Base-by-base conservation (phyloP, 257 asterid species). In the Solanum virginianum region DNA sequence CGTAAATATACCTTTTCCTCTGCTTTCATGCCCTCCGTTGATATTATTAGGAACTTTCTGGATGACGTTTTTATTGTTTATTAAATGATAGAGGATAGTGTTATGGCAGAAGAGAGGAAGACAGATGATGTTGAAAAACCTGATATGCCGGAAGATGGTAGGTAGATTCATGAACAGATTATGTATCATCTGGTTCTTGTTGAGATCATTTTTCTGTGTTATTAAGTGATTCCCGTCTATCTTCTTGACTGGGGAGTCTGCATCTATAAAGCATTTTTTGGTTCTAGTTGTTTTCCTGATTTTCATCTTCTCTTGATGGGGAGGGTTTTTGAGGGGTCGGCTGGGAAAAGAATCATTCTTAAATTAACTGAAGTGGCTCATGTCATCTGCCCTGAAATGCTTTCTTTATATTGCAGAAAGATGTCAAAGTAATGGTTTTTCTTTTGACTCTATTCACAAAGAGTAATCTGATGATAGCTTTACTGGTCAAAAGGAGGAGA, bases 141-240 rank as follows among this genome's bases (percentile, higher is more conserved):
- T n/a, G 90, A 89, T 45, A 82, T 80, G 59, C 45, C 41, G 17
- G 91, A 90, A 41, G 89, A 85, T 89, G 92, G 92, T 92, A 62
- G 80, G 86, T 85, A 6, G 51, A 26, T 39, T 69, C 77, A 22
- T 36, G 79, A 80, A 55, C 51, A 69, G n/a, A n/a, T 47, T 63
- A 47, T 59, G 60, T 54, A 13, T 54, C 75, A 59, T 69, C 26
- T 55, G 62, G 81, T 63, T 69, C 57, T 72, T 71, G 63, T 70
- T 80, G 66, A 22, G 20, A 17, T 29, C 20, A 59, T 20, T n/a
- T 45, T 77, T 56, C 10, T 53, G 18, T 69, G 36, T 63, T 68
- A 32, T 80, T 45, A 20, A 22, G 29, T 55, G 53, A 49, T 63
- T 69, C 59, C 20, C 54, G 47, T 60, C 80, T 45, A n/a, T 18